phyloP scores from a whole-genome alignment of 208 protist species.

The Leishmania gerbilli region DNA sequence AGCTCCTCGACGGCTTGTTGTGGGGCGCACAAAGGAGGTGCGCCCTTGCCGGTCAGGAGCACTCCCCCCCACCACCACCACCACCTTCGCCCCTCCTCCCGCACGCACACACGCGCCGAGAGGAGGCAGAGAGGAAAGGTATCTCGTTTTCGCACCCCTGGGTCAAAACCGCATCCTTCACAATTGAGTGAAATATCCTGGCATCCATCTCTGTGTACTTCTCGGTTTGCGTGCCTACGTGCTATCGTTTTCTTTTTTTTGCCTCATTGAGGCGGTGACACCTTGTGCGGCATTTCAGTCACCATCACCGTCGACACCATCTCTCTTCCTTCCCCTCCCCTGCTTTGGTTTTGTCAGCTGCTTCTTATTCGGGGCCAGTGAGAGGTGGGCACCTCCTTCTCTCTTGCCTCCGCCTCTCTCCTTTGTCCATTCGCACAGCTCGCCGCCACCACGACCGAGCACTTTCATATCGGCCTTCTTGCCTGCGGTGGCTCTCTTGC shows the following conservation, averaged over 20 bases:
- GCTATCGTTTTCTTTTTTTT: neutral
- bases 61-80: neutral
- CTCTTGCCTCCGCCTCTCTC: neutral
- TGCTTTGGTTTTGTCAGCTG: neutral
- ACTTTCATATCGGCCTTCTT: neutral
- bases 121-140: neutral
- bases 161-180: neutral
- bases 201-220: neutral
- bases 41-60: neutral
- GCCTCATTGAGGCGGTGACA: neutral
- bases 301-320: neutral
- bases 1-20: neutral
- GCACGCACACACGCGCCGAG: neutral
- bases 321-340: neutral
- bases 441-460: neutral
- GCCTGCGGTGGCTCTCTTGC: neutral
- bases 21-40: neutral
- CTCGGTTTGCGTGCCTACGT: neutral
- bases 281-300: neutral
- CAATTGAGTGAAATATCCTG: neutral
- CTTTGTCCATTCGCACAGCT: neutral
- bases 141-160: neutral
- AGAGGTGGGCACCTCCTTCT: neutral
- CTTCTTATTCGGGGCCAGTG: neutral
- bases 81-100: neutral